phyloP scores from a whole-genome alignment of 192 early-diverging fungal species.

The Backusella westeae region DNA sequence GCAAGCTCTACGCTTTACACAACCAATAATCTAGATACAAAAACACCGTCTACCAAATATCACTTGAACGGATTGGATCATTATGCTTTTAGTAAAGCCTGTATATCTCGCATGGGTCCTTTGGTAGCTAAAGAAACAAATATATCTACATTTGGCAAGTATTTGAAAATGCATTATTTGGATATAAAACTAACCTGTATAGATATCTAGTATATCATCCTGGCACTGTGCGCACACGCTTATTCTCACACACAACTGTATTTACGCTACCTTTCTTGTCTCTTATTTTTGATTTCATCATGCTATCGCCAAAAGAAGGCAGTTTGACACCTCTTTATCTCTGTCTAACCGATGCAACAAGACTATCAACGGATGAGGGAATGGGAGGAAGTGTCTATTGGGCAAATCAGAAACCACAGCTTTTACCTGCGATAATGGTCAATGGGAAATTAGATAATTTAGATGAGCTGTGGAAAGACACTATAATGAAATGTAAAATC shows the following conservation, averaged over 20 bases:
- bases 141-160: neutral
- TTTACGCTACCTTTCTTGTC: neutral
- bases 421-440: neutral
- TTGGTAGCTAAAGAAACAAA: neutral
- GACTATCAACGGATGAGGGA: neutral
- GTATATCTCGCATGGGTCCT: neutral
- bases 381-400: constrained; percentile 8
- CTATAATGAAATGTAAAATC: neutral
- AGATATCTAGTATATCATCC: constrained; percentile 15
- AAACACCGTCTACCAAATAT: neutral
- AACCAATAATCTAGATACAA: neutral
- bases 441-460: constrained; percentile 2
- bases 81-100: constrained; percentile 18
- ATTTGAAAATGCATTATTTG: neutral
- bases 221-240: constrained; percentile 5
- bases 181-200: neutral
- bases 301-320: constrained; percentile 17
- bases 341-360: neutral
- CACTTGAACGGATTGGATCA: neutral
- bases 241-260: constrained; percentile 9
- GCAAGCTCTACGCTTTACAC: constrained; percentile 19
- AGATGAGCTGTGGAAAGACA: constrained; percentile 2
- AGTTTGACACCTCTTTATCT: constrained; percentile 16
- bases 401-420: neutral
- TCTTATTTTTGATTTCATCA: neutral